phyloP scores from a whole-genome alignment of 2,329 filamentous ascomycete species.

The Aspergillus calidoustus region DNA sequence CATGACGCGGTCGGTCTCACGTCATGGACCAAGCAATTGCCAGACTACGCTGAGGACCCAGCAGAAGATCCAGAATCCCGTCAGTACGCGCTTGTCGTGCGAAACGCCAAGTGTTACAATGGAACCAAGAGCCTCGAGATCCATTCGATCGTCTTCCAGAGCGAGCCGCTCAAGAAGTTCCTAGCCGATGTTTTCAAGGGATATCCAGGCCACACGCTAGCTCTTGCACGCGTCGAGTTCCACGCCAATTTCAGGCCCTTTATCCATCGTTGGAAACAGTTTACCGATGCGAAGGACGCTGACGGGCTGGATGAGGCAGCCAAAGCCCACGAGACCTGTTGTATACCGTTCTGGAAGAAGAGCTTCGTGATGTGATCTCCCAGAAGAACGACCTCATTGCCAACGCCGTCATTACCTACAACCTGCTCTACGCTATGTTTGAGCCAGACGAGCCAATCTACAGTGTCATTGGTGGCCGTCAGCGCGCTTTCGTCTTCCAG shows the following conservation, averaged over 20 bases:
- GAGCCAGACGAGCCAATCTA: conserved; percentile 34
- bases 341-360: conserved; percentile 54
- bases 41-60: conserved; percentile 59
- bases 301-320: conserved; percentile 47
- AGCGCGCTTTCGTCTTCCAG: conserved; percentile 19
- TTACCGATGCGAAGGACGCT: conserved; percentile 49
- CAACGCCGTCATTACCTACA: conserved; percentile 41
- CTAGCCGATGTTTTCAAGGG: conserved; percentile 59
- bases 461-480: conserved; percentile 7
- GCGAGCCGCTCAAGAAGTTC: conserved; percentile 61
- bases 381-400: conserved; percentile 56
- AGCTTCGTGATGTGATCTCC: conserved; percentile 57
- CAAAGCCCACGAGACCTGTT: conserved; percentile 54
- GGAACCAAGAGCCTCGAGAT: conserved; percentile 64
- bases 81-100: conserved; percentile 64
- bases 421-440: conserved; percentile 50
- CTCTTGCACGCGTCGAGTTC: conserved; percentile 64
- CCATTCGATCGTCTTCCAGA: conserved; percentile 68
- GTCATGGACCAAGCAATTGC: conserved; percentile 62
- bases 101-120: conserved; percentile 62
- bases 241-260: conserved; percentile 65
- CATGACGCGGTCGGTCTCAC: conserved; percentile 56
- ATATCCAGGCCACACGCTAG: conserved; percentile 65
- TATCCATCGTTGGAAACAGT: conserved; percentile 66
- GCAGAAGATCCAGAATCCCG: conserved; percentile 66